Evolutionary conservation across 805 yeast genomes (phyloP), one percentile per base, ranked within the genome.

Genomic region (Dipodascus geniculatus): DNA sequence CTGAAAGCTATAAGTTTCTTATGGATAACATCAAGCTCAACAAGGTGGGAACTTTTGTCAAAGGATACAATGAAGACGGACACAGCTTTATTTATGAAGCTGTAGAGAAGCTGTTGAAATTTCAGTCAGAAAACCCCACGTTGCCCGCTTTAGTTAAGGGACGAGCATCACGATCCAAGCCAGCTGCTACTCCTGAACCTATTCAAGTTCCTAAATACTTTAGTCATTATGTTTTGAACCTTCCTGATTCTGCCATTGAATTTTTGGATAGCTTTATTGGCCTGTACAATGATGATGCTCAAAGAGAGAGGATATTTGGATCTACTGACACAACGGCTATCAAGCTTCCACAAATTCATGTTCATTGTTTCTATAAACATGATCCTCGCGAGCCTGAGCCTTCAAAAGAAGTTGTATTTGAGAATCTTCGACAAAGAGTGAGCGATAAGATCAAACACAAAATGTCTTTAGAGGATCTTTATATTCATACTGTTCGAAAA

Each of bases 291-390:
- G 68, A 71, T 35, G 67, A 65, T 17, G 51, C 44, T 49, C 49
- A 60, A 0, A 20, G 60, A 33, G 20, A 24, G 23, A 49, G n/a
- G 19, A 55, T 54, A 11, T 57, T 57, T 24, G 61, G 58, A 9
- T 48, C 55, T 9, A 51, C 17, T 8, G 47, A 24, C 14, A 23
- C 54, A n/a, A 24, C 54, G 2, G 58, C 74, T 9, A 76, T 77
- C 1, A 75, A 75, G 6, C 79, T 80, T 64, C 73, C 73, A 55
- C 68, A 87, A 54, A 77, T 93, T 38, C 90, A 95, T 62, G 89
- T 86, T 2, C 95, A 93, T 66, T 91, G 96, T 67, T 93, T 93
- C 72, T 93, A 87, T 67, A 93, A 95, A 68, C 86, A 81, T 63
- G 79, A 80, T n/a, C 83, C 84, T 1, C 79, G 75, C 47, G 95